These are phyloP conservation scores for Astraeus odoratus DNA, from an alignment of 768 basidiomycete genomes.

Conservation along the genomic window DNA sequence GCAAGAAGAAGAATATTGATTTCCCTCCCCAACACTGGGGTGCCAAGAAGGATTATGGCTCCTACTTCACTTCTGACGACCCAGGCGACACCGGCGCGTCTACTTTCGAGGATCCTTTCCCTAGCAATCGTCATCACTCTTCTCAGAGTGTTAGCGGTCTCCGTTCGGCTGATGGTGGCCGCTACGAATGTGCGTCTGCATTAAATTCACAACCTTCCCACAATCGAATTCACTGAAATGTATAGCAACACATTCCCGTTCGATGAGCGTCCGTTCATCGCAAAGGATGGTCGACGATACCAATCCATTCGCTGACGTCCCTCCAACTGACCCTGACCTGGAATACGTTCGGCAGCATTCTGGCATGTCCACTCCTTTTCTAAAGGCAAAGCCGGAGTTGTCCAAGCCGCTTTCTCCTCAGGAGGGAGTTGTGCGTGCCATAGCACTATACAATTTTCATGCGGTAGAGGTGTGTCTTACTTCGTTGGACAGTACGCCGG, in stretches of 20 bases:
- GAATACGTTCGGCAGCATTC: conserved; percentile 7
- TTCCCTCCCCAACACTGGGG: conserved; percentile 71
- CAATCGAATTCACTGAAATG: conserved; percentile 25
- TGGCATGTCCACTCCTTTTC: conserved; percentile 21
- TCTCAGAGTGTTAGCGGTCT: conserved; percentile 16
- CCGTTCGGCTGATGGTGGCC: no score
- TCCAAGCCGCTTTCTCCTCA: conserved; percentile 39
- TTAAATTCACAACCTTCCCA: conserved; percentile 30
- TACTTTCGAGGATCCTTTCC: conserved; percentile 24
- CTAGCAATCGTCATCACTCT: conserved; percentile 16
- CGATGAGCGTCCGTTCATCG: conserved; percentile 24
- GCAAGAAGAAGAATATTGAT: conserved; percentile 39
- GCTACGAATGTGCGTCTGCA: conserved; percentile 31
- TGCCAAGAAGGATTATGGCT: conserved; percentile 37
- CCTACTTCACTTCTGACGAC: conserved; percentile 42
- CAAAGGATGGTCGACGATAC: conserved; percentile 11
- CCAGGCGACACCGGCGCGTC: conserved; percentile 7
- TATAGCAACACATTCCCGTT: conserved; percentile 26
- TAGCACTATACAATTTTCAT: conserved; percentile 67
- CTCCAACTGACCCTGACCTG: conserved; percentile 16
- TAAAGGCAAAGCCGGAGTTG: conserved; percentile 46
- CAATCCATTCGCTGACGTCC: conserved; percentile 23
- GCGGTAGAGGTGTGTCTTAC: conserved; percentile 55
- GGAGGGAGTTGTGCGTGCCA: conserved; percentile 64
- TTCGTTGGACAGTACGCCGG: conserved; percentile 3